phyloP scores from a whole-genome alignment of 148 eudicot genomes.

The Rheum nobile region DNA sequence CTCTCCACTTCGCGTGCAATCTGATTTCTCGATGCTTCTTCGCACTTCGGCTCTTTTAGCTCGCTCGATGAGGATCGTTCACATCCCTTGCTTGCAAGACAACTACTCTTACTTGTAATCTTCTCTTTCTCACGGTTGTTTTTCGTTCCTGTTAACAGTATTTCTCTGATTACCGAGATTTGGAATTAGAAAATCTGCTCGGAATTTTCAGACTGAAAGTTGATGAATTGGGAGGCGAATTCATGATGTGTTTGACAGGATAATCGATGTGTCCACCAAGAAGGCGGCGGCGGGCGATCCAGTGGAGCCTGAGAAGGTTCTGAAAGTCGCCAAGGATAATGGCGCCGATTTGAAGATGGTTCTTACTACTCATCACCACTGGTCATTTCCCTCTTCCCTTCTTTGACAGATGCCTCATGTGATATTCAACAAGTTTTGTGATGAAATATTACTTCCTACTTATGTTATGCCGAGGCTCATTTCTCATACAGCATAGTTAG shows the following conservation, averaged over 20 bases:
- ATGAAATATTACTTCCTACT: not conserved
- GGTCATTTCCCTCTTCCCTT: conserved; percentile 21
- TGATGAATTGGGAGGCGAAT: not conserved
- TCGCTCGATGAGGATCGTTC: conserved; percentile 52
- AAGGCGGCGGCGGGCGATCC: conserved; percentile 88
- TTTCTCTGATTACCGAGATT: not conserved
- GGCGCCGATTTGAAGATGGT: conserved; percentile 46
- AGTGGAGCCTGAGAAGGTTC: conserved; percentile 84
- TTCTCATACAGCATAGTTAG: not conserved
- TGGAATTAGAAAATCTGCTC: not conserved
- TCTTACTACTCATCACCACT: conserved; percentile 95
- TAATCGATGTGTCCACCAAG: conserved; percentile 62
- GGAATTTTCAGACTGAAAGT: not conserved
- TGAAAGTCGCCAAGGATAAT: conserved; percentile 48
- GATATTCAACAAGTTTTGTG: too few relatives aligned
- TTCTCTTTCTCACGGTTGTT: not conserved
- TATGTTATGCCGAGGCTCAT: not conserved
- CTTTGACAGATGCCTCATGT: not conserved
- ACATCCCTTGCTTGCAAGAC: conserved; percentile 75
- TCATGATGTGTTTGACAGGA: conserved; percentile 25
- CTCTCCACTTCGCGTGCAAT: not conserved
- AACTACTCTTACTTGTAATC: conserved; percentile 75
- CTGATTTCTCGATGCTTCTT: conserved; percentile 1
- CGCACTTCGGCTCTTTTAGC: not conserved
- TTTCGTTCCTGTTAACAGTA: not conserved